Evolutionary conservation across 2,329 filamentous ascomycete species (phyloP).

Genomic region (Exophiala xenobiotica): DNA sequence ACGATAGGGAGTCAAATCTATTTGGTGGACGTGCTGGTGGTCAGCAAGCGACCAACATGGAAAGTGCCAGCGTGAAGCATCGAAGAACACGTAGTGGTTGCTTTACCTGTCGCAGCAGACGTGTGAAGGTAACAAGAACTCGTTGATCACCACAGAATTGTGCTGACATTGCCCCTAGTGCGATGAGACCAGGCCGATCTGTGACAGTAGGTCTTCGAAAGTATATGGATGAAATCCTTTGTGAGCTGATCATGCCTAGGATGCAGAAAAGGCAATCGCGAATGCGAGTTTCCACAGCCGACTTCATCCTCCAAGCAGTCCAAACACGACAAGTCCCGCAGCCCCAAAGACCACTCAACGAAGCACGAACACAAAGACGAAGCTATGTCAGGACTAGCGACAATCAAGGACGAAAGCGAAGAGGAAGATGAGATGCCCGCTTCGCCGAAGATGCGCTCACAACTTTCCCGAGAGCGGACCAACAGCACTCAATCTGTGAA

Average conservation of each 20-base stretch:
- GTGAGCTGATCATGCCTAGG: constrained; percentile 48
- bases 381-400: constrained; percentile 17
- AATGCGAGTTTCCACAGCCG: constrained; percentile 84
- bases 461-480: constrained; percentile 15
- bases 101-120: constrained; percentile 82
- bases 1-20: constrained; percentile 34
- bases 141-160: background rate
- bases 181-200: constrained; percentile 82
- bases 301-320: constrained; percentile 47
- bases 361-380: constrained; percentile 28
- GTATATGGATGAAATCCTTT: background rate
- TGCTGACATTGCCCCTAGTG: constrained; percentile 58
- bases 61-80: constrained; percentile 71
- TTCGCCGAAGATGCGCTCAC: constrained; percentile 10
- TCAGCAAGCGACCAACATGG: constrained; percentile 16
- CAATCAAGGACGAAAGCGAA: constrained; percentile 31
- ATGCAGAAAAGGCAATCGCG: constrained; percentile 86
- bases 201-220: constrained; percentile 61
- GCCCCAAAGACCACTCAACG: constrained; percentile 16
- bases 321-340: constrained; percentile 34
- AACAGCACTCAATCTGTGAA: constrained; percentile 27
- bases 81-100: constrained; percentile 90
- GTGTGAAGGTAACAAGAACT: constrained; percentile 65
- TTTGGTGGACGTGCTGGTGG: constrained; percentile 30
- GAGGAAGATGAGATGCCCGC: constrained; percentile 20